phyloP scores from a whole-genome alignment of 495 filamentous ascomycete genomes.

The Cryomyces minteri region DNA sequence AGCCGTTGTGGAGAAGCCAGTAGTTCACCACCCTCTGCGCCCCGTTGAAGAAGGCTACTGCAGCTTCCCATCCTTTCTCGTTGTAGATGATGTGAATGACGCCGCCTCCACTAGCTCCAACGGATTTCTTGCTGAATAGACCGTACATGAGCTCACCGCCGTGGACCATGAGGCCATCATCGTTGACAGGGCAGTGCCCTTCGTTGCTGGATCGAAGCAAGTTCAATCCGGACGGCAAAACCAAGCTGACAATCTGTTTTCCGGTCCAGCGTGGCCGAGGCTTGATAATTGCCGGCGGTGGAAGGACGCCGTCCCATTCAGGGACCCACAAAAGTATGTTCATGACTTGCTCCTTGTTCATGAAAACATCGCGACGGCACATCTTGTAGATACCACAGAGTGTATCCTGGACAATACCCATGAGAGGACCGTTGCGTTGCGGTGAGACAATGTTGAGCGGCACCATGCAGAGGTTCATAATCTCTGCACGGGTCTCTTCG shows the following conservation, averaged over 20 bases:
- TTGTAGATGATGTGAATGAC: slow-evolving; percentile 95
- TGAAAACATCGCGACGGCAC: slow-evolving; percentile 77
- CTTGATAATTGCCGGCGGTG: slow-evolving; percentile 76
- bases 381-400: slow-evolving; percentile 94
- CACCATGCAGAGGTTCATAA: slow-evolving; percentile 86
- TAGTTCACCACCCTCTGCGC: slow-evolving; percentile 85
- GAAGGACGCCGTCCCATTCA: slow-evolving; percentile 90
- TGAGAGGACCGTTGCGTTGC: slow-evolving; percentile 88
- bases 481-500: slow-evolving; percentile 87
- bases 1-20: slow-evolving; percentile 95
- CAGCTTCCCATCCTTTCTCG: slow-evolving; percentile 66
- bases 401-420: slow-evolving; percentile 99
- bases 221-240: slow-evolving; percentile 75
- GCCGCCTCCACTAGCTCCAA: slow-evolving; percentile 71
- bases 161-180: slow-evolving; percentile 67
- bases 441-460: slow-evolving; percentile 95
- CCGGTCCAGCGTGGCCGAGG: slow-evolving; percentile 93
- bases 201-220: slow-evolving; percentile 41
- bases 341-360: slow-evolving; percentile 82
- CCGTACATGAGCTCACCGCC: slow-evolving; percentile 83
- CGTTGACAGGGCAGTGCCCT: slow-evolving; percentile 46
- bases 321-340: slow-evolving; percentile 93
- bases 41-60: slow-evolving; percentile 89
- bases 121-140: slow-evolving; percentile 78
- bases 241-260: slow-evolving; percentile 90